Evolutionary conservation across 2,329 filamentous ascomycete genomes (phyloP), one percentile per base, ranked within the genome.

Genomic region (Cercospora citrullina): DNA sequence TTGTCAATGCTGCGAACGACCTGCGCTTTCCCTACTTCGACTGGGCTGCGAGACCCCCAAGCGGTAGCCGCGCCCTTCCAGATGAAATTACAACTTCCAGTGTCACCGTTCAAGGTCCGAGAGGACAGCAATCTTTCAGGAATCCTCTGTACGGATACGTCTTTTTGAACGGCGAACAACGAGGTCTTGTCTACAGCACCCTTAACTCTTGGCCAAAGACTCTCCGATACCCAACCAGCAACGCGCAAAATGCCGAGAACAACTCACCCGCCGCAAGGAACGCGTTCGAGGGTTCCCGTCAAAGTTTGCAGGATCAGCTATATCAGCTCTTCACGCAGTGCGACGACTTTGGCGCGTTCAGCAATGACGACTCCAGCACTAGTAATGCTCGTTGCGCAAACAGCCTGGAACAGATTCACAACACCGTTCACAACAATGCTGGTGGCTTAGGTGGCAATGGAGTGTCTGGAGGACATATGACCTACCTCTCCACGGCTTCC

Each of bases 111-210:
- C 69, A 70, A 45, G 68, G 65, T 16, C 75, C 74, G n/a, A 66
- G 42, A 6, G 69, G 69, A 7, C 65, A 60, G 64, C 69, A 53
- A 26, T 72, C 59, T 60, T 70, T 69, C 68, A 68, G 63, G 7
- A 77, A 77, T 64, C 76, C 76, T 21, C 71, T 77, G 14, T 75
- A 71, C 69, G 71, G 72, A 31, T 75, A 75, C 63, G 69, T 73
- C 26, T 76, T 75, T 69, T 63, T 62, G 45, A 48, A 65, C 18
- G 45, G 21, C 30, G 67, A 69, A 28, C 51, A 69, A 30, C 66
- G 64, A 26, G 59, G 63, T 18, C 57, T 74, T 65, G 61, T 67
- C 21, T 75, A 75, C 60, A 57, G 48, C 30, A 72, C 74, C 18
- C 72, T 72, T 55, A 71, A 66, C 33, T 70, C 61, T 39, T 75